phyloP scores from a whole-genome alignment of 192 early-diverging fungal genomes.

The Spizellomyces sp. region DNA sequence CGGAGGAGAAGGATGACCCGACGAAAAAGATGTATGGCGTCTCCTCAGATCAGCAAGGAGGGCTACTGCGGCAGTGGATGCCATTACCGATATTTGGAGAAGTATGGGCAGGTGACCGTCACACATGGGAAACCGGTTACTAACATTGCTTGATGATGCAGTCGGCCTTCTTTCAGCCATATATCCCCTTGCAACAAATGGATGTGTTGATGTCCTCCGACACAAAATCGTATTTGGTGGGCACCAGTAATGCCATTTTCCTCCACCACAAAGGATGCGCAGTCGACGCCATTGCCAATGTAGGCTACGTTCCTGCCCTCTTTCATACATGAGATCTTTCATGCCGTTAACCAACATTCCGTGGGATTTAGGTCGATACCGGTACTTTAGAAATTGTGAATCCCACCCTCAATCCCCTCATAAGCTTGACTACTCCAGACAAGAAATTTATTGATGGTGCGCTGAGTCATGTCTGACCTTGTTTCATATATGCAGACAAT shows the following conservation, averaged over 20 bases:
- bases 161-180: slow-evolving; percentile 74
- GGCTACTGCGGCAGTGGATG: slow-evolving; percentile 8
- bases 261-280: slow-evolving; percentile 69
- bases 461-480: not conserved
- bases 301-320: slow-evolving; percentile 26
- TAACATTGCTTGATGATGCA: slow-evolving; percentile 37
- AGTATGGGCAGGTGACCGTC: slow-evolving; percentile 3
- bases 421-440: slow-evolving; percentile 69
- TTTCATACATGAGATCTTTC: too few relatives aligned
- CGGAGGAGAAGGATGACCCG: not conserved
- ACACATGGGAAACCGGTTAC: not conserved
- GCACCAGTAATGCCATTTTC: slow-evolving; percentile 81
- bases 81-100: slow-evolving; percentile 46
- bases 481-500: not conserved
- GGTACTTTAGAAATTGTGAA: slow-evolving; percentile 74
- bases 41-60: not conserved
- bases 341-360: not conserved
- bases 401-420: slow-evolving; percentile 52
- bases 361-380: slow-evolving; percentile 58
- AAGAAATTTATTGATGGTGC: slow-evolving; percentile 73
- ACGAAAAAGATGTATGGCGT: not conserved
- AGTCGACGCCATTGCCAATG: slow-evolving; percentile 77
- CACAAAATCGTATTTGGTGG: slow-evolving; percentile 73
- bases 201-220: slow-evolving; percentile 67
- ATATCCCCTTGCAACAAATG: slow-evolving; percentile 82